phyloP scores from a whole-genome alignment of 129 eudicot species.

The Lactuca sativa region DNA sequence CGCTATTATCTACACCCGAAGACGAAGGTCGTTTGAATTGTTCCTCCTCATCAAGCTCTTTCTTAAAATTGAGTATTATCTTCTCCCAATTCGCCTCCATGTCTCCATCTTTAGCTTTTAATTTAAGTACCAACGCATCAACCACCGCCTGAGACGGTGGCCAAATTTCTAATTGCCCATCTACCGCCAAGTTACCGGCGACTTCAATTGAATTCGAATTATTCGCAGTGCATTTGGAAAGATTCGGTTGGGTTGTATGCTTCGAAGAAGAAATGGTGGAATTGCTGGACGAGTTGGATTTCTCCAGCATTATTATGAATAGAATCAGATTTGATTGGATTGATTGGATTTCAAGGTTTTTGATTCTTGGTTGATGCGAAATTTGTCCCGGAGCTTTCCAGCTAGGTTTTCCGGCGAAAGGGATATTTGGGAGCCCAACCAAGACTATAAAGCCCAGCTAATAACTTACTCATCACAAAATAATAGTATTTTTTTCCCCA shows the following conservation, averaged over 20 bases:
- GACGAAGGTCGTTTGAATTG: slow-evolving; percentile 15
- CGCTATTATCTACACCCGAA: slow-evolving; percentile 28
- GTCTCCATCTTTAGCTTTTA: slow-evolving; percentile 32
- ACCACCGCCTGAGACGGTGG: slow-evolving; percentile 29
- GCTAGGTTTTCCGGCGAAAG: slow-evolving; percentile 30
- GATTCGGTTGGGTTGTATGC: slow-evolving; percentile 17
- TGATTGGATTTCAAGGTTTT: slow-evolving; percentile 8
- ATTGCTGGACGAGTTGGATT: slow-evolving; percentile 21
- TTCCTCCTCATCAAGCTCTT: slow-evolving; percentile 31
- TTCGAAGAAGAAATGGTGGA: slow-evolving; percentile 27
- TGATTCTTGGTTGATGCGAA: slow-evolving; percentile 15
- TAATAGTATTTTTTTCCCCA: not conserved
- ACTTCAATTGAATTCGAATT: slow-evolving; percentile 10
- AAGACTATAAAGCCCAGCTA: slow-evolving; percentile 22
- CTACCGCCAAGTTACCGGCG: slow-evolving; percentile 17
- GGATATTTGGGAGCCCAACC: slow-evolving; percentile 26
- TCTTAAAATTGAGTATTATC: slow-evolving; percentile 32
- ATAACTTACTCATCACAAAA: not conserved
- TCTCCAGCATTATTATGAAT: slow-evolving; percentile 27
- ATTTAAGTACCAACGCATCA: slow-evolving; percentile 25
- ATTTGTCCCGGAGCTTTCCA: not conserved
- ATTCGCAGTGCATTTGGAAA: slow-evolving; percentile 26
- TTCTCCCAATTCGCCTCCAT: slow-evolving; percentile 40
- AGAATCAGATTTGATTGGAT: not conserved
- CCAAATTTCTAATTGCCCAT: slow-evolving; percentile 23